phyloP scores from a whole-genome alignment of 2,329 filamentous ascomycete genomes.

The Diaporthe citrichinensis region DNA sequence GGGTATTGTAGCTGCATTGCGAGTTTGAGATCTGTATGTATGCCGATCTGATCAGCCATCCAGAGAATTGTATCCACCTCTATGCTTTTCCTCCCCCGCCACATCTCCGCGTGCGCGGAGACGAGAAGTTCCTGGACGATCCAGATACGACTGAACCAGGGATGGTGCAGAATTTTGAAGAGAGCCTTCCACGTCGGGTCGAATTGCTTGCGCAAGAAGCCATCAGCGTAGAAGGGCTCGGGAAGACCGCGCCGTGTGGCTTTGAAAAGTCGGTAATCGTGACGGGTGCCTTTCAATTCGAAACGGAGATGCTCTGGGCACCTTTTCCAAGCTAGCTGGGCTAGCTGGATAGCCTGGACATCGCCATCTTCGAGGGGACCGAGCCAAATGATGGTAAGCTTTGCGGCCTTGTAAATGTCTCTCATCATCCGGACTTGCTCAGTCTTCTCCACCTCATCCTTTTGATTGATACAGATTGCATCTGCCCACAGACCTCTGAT shows the following conservation, averaged over 20 bases:
- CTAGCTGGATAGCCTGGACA: background rate
- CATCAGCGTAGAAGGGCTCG: background rate
- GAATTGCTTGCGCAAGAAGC: background rate
- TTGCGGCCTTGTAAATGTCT: background rate
- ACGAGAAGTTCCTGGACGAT: background rate
- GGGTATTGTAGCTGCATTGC: background rate
- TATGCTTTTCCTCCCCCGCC: background rate
- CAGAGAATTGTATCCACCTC: background rate
- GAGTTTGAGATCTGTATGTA: background rate
- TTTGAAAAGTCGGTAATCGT: background rate
- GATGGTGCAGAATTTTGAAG: background rate
- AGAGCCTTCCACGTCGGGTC: background rate
- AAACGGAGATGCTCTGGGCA: background rate
- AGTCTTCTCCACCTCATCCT: background rate
- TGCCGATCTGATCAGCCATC: background rate
- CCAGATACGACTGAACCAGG: background rate
- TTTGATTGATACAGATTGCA: background rate
- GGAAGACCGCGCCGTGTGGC: background rate
- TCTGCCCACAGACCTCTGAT: background rate
- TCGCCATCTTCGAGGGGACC: background rate
- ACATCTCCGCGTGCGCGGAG: background rate
- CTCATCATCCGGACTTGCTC: background rate
- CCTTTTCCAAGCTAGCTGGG: background rate
- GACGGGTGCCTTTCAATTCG: background rate
- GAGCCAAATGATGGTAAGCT: background rate